A percentile compares a stretch with the other conserved stretches of the same genome.
These are phyloP conservation scores for Hippophae gyantsensis DNA, from an alignment of 306 rosid genomes.

Conservation along the genomic window DNA sequence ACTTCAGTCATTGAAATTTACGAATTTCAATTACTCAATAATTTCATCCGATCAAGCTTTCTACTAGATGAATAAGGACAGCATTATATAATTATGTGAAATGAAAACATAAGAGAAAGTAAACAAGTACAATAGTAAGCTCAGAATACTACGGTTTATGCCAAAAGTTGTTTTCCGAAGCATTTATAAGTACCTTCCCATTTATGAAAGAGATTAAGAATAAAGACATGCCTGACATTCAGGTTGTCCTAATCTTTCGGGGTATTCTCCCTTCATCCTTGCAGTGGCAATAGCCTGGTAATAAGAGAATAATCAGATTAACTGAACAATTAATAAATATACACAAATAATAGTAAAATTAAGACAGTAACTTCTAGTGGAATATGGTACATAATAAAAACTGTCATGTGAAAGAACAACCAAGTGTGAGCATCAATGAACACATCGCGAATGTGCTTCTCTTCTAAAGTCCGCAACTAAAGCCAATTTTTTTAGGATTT, in stretches of 20 bases:
- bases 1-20: too few relatives aligned
- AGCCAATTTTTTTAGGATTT: not conserved
- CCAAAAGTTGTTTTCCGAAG: not conserved
- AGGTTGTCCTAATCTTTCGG: slow-evolving; percentile 92
- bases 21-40: too few relatives aligned
- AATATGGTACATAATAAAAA: not conserved
- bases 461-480: too few relatives aligned
- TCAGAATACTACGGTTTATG: not conserved
- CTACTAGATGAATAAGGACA: too few relatives aligned
- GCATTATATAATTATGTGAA: too few relatives aligned
- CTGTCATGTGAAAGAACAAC: too few relatives aligned
- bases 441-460: too few relatives aligned
- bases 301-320: slow-evolving; percentile 17
- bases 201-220: slow-evolving; percentile 15
- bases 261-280: slow-evolving; percentile 95
- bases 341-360: slow-evolving; percentile 4
- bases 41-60: too few relatives aligned
- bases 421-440: too few relatives aligned
- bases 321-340: slow-evolving; percentile 4
- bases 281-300: slow-evolving; percentile 93
- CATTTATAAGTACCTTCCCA: not conserved
- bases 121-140: not conserved
- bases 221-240: slow-evolving; percentile 92
- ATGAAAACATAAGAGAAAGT: too few relatives aligned
- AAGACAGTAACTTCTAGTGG: not conserved